Percentiles rank a stretch among this genome's conserved stretches.
These are phyloP conservation scores for Beauveria medogensis DNA, from an alignment of 2,329 filamentous ascomycete genomes.

Conservation along the genomic window DNA sequence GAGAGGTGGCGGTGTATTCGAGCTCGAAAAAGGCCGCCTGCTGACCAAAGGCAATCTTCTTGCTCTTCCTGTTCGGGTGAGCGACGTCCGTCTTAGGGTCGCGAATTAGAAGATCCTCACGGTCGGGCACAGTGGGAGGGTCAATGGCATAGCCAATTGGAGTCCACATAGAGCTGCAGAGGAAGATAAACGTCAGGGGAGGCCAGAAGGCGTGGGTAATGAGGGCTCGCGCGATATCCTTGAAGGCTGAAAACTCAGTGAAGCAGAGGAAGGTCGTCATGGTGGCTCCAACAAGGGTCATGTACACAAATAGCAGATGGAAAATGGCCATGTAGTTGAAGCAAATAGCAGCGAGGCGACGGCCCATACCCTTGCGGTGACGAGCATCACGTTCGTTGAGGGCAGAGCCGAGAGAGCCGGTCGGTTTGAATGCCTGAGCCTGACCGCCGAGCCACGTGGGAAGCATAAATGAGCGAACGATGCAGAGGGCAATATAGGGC, in stretches of 20 bases:
- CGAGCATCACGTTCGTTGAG: constrained; percentile 51
- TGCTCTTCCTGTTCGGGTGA: constrained; percentile 40
- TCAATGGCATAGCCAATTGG: constrained; percentile 54
- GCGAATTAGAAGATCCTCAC: constrained; percentile 47
- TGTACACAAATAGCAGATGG: constrained; percentile 46
- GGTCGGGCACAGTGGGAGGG: constrained; percentile 49
- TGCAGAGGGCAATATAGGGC: constrained; percentile 50
- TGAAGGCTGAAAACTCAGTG: constrained; percentile 26
- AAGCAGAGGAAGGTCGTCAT: constrained; percentile 44
- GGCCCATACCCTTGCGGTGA: constrained; percentile 42
- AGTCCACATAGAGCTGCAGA: constrained; percentile 47
- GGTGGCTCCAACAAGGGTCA: constrained; percentile 42
- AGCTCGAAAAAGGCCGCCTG: constrained; percentile 49
- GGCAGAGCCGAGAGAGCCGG: constrained; percentile 46
- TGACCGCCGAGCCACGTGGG: constrained; percentile 53
- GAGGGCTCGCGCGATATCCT: constrained; percentile 40
- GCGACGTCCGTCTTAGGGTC: constrained; percentile 48
- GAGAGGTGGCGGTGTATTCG: constrained; percentile 43
- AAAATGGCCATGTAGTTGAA: constrained; percentile 48
- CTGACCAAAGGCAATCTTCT: constrained; percentile 46
- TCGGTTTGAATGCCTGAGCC: constrained; percentile 51
- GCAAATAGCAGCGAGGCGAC: constrained; percentile 45
- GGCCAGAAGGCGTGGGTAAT: constrained; percentile 56
- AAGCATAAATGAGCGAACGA: constrained; percentile 49
- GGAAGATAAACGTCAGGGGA: constrained; percentile 48